Percentiles rank a stretch among this genome's conserved stretches.
These are phyloP conservation scores for Fusarium udum DNA, from an alignment of 2,329 filamentous ascomycete genomes.

Conservation along the genomic window DNA sequence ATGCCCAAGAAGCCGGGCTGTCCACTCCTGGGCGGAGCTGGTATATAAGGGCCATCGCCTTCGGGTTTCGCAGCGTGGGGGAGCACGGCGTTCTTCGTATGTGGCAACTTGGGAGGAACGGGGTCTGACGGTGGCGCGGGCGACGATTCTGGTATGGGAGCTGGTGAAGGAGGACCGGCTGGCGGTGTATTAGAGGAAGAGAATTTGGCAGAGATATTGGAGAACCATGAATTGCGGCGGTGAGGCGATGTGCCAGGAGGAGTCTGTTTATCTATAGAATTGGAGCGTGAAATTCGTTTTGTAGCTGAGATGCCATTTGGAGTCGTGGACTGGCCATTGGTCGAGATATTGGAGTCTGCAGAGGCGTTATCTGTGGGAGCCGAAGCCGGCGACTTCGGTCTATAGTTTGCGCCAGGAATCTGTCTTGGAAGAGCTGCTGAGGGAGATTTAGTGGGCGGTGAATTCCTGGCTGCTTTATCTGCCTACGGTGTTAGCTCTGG, in stretches of 20 bases:
- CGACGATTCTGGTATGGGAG: conserved; percentile 43
- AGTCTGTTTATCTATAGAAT: conserved; percentile 49
- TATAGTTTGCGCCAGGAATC: conserved; percentile 44
- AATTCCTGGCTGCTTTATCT: conserved; percentile 47
- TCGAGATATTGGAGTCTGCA: conserved; percentile 25
- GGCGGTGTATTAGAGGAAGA: conserved; percentile 62
- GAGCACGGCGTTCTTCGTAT: conserved; percentile 67
- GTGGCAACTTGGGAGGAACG: conserved; percentile 58
- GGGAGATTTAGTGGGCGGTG: conserved; percentile 40
- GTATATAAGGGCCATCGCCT: conserved; percentile 75
- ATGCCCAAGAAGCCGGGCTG: conserved; percentile 82
- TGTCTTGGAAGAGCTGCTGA: conserved; percentile 47
- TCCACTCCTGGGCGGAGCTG: conserved; percentile 75
- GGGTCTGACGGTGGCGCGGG: conserved; percentile 49
- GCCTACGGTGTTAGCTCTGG: conserved; percentile 14
- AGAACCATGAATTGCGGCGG: conserved; percentile 87
- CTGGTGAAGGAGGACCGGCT: conserved; percentile 46
- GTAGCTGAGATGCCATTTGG: conserved; percentile 38
- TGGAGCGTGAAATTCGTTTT: conserved; percentile 46
- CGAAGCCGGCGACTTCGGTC: conserved; percentile 43
- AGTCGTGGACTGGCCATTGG: conserved; percentile 38
- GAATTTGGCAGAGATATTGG: conserved; percentile 92
- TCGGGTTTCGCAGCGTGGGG: conserved; percentile 64
- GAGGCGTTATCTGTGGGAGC: conserved; percentile 34
- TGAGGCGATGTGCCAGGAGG: conserved; percentile 51